Evolutionary conservation across 129 eudicot species (phyloP), one percentile per base, ranked within the genome.

Genomic region (Flaveria linearis): DNA sequence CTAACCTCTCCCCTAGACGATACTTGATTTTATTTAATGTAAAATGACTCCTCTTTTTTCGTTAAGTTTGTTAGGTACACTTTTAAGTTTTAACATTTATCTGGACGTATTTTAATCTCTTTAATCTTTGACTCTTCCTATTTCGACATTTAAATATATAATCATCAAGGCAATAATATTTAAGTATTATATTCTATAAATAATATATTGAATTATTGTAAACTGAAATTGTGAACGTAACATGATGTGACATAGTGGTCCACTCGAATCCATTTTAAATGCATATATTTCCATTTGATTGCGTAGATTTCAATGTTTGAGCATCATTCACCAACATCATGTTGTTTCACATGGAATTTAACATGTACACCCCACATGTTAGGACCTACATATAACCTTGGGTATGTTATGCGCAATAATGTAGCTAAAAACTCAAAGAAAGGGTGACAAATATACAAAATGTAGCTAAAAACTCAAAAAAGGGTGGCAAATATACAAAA

Each of bases 231-330:
- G 4, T 58, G 65, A 58, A 22, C 13, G 65, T 22, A 58, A 58
- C 65, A 58, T 9, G 65, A 58, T 58, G n/a, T 58, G 65, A 58
- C 65, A 58, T 58, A 58, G 65, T 58, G 65, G 65, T 23, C 65
- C 41, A 36, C 65, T 58, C 2, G 7, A 22, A 58, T 58, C 65
- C 16, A 3, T 58, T 58, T 58, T 58, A 58, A 23, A 58, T 22
- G 65, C 65, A 23, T 58, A 58, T 58, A 58, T 58, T 58, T 23
- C 7, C 65, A 58, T 58, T 58, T 58, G 13, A 3, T 10, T 25
- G 67, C 39, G 14, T 13, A 60, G 67, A 60, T 60, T 60, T 60
- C 41, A 60, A 60, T 60, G 67, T 60, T 25, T n/a, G 30, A 60
- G 16, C n/a, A n/a, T 60, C 67, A 60, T 60, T 60, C 67, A 60